Conservation (phyloP, 768 basidiomycete species). For the Leccinellum luteum region DNA sequence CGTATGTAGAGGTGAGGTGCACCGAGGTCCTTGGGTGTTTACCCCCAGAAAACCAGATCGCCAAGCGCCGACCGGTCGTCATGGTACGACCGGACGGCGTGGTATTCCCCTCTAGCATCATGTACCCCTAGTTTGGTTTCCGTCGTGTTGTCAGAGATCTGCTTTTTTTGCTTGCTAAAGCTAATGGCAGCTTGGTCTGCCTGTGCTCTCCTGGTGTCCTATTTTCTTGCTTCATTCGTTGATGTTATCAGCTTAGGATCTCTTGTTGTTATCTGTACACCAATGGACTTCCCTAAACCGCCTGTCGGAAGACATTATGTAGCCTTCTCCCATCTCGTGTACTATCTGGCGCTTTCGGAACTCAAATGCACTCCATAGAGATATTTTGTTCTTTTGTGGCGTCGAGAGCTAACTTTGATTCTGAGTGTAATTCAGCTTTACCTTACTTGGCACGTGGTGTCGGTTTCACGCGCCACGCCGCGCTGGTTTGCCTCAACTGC, state of each 20-base stretch:
- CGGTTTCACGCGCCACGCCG: background rate
- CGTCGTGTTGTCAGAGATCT: slow-evolving; percentile 10
- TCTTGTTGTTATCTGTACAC: slow-evolving; percentile 32
- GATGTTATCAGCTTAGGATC: slow-evolving; percentile 29
- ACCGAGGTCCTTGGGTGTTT: slow-evolving; percentile 81
- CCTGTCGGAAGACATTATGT: slow-evolving; percentile 28
- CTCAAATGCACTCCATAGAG: slow-evolving; percentile 20
- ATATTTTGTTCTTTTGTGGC: slow-evolving; percentile 4
- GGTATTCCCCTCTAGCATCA: slow-evolving; percentile 78
- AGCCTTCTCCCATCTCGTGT: slow-evolving; percentile 28
- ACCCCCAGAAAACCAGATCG: slow-evolving; percentile 65
- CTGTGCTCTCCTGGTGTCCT: slow-evolving; percentile 23
- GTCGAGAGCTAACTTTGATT: slow-evolving; percentile 13
- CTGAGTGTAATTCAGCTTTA: background rate
- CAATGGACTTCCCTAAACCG: slow-evolving; percentile 27
- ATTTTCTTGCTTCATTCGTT: slow-evolving; percentile 11
- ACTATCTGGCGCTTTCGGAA: slow-evolving; percentile 22
- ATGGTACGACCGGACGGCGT: slow-evolving; percentile 84
- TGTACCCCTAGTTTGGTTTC: slow-evolving; percentile 63
- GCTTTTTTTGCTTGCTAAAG: slow-evolving; percentile 17
- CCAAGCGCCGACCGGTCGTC: slow-evolving; percentile 75
- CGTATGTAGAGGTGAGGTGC: slow-evolving; percentile 85
- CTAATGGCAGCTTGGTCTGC: slow-evolving; percentile 31
- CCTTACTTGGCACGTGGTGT: background rate
- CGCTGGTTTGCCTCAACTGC: background rate